Conservation (phyloP, 2,329 filamentous ascomycete species). For the Aspergillus sergii region DNA sequence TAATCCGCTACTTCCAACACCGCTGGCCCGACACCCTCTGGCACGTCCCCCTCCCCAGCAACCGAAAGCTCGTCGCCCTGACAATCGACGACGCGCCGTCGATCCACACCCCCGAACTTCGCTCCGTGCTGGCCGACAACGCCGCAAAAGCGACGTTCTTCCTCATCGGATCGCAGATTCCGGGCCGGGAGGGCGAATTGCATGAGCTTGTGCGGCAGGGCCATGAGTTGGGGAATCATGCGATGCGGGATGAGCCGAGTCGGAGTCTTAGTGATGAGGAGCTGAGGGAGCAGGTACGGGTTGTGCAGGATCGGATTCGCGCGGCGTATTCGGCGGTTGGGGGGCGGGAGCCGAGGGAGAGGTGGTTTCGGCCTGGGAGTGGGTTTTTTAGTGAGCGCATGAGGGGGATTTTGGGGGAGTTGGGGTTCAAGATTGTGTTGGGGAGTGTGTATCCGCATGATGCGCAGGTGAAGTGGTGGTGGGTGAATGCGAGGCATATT, state of each 20-base stretch:
- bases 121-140: slow-evolving; percentile 66
- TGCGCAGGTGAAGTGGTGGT: slow-evolving; percentile 73
- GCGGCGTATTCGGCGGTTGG: slow-evolving; percentile 54
- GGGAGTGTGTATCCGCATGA: slow-evolving; percentile 89
- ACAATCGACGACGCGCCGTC: slow-evolving; percentile 89
- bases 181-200: slow-evolving; percentile 58
- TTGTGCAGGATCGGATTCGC: slow-evolving; percentile 65
- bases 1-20: slow-evolving; percentile 71
- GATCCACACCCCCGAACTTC: slow-evolving; percentile 68
- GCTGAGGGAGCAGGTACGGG: slow-evolving; percentile 64
- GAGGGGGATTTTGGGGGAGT: slow-evolving; percentile 58
- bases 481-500: slow-evolving; percentile 75
- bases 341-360: slow-evolving; percentile 49
- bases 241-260: slow-evolving; percentile 82
- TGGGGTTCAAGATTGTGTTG: slow-evolving; percentile 74
- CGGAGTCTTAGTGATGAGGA: slow-evolving; percentile 60
- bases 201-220: slow-evolving; percentile 61
- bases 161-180: slow-evolving; percentile 77
- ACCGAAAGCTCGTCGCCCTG: slow-evolving; percentile 71
- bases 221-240: slow-evolving; percentile 82
- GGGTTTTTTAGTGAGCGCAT: slow-evolving; percentile 79
- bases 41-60: slow-evolving; percentile 57
- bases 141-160: slow-evolving; percentile 82
- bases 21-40: slow-evolving; percentile 81
- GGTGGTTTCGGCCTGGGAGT: slow-evolving; percentile 81